Evolutionary conservation across 2,329 filamentous ascomycete genomes (phyloP).

Genomic region (Pyrenophora teres): DNA sequence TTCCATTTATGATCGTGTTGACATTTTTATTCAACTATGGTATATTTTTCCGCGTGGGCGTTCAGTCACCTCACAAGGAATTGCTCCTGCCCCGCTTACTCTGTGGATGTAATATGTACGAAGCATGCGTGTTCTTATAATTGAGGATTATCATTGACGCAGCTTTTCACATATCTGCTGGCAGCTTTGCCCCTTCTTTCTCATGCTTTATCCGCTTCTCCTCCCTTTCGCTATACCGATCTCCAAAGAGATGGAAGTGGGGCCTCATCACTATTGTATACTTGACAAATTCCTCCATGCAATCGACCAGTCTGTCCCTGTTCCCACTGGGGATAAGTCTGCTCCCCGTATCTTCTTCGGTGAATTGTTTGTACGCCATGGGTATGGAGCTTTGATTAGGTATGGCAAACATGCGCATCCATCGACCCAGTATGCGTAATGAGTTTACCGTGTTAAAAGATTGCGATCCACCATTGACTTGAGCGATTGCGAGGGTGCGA

Average conservation of each 20-base stretch:
- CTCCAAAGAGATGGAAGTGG: conserved; percentile 64
- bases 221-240: conserved; percentile 65
- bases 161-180: no score
- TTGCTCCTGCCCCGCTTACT: no score
- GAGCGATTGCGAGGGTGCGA: conserved; percentile 64
- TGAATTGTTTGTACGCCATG: conserved; percentile 67
- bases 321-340: conserved; percentile 61
- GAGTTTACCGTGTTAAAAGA: conserved; percentile 71
- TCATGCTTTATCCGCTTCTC: conserved; percentile 44
- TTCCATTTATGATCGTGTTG: no score
- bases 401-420: conserved; percentile 72
- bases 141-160: no score
- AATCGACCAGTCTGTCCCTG: conserved; percentile 65
- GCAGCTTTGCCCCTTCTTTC: conserved; percentile 1
- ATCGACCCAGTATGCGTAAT: conserved; percentile 67
- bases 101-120: no score
- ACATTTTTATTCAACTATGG: no score
- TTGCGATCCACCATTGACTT: conserved; percentile 68
- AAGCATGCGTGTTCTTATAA: no score
- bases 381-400: conserved; percentile 70
- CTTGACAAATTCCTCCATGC: conserved; percentile 73
- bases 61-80: no score
- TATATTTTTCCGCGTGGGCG: no score
- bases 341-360: conserved; percentile 54
- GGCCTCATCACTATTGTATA: conserved; percentile 68